Conservation (phyloP, 2,329 filamentous ascomycete genomes). For the Xylariaceae sp. region DNA sequence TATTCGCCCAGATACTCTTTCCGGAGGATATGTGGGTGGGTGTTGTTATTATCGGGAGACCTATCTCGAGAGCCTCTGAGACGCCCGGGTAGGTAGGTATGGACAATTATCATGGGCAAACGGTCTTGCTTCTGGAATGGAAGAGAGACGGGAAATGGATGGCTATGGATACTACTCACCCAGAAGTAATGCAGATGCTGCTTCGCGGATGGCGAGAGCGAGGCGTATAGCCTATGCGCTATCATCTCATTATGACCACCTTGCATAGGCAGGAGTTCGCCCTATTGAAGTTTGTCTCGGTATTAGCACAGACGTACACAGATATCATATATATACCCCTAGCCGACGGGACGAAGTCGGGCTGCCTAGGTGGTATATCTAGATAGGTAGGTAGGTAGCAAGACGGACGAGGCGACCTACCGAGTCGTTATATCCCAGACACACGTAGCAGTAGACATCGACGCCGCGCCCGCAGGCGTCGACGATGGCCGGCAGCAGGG, state of each 20-base stretch:
- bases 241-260: slow-evolving; percentile 77
- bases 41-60: no score
- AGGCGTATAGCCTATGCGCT: slow-evolving; percentile 59
- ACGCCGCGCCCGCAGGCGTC: slow-evolving; percentile 69
- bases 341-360: background rate
- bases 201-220: slow-evolving; percentile 53
- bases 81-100: no score
- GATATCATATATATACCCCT: background rate
- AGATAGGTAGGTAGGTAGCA: no score
- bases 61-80: no score
- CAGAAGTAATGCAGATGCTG: slow-evolving; percentile 63
- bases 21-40: no score
- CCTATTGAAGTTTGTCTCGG: slow-evolving; percentile 46
- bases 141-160: no score
- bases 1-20: no score
- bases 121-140: no score
- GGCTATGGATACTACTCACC: no score
- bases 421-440: slow-evolving; percentile 77
- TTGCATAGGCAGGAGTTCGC: slow-evolving; percentile 74
- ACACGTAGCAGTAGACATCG: slow-evolving; percentile 70
- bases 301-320: background rate
- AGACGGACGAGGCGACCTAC: slow-evolving; percentile 40
- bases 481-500: slow-evolving; percentile 64
- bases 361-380: no score
- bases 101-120: no score